These are phyloP conservation scores for Leptographium galeiforme DNA, from an alignment of 2,329 filamentous ascomycete species.

Conservation along the genomic window DNA sequence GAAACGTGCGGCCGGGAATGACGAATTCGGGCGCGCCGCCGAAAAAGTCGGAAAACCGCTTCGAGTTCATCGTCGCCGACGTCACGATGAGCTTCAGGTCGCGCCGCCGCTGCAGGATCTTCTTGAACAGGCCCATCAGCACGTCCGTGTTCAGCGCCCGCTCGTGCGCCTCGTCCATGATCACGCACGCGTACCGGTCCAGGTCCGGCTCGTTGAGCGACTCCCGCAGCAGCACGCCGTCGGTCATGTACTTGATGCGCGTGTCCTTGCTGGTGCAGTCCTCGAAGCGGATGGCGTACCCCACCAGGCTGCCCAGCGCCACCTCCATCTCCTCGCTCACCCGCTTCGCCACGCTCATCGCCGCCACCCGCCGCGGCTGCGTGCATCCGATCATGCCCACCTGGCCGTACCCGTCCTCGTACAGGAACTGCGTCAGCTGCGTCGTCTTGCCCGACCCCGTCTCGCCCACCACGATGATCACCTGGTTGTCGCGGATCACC, in stretches of 20 bases:
- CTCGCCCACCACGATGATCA: slow-evolving; percentile 91
- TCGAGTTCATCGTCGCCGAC: slow-evolving; percentile 96
- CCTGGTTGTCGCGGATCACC: slow-evolving; percentile 92
- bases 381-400: slow-evolving; percentile 90
- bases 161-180: slow-evolving; percentile 99
- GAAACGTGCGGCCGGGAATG: slow-evolving; percentile 91
- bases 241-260: slow-evolving; percentile 97
- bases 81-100: slow-evolving; percentile 96
- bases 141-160: slow-evolving; percentile 94
- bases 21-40: slow-evolving; percentile 92
- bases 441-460: slow-evolving; percentile 97
- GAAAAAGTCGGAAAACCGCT: slow-evolving; percentile 91
- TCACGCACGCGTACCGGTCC: slow-evolving; percentile 93
- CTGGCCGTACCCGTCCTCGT: slow-evolving; percentile 87
- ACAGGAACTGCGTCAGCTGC: slow-evolving; percentile 87
- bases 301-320: slow-evolving; percentile 71
- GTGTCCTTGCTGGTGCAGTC: slow-evolving; percentile 96
- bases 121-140: slow-evolving; percentile 94
- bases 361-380: slow-evolving; percentile 87
- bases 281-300: slow-evolving; percentile 96
- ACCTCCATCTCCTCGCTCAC: slow-evolving; percentile 98
- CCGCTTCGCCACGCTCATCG: slow-evolving; percentile 97
- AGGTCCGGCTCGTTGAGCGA: slow-evolving; percentile 85
- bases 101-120: slow-evolving; percentile 75
- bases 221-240: slow-evolving; percentile 86